phyloP scores from a whole-genome alignment of 805 yeast genomes.

The Maudiozyma barnettii region DNA sequence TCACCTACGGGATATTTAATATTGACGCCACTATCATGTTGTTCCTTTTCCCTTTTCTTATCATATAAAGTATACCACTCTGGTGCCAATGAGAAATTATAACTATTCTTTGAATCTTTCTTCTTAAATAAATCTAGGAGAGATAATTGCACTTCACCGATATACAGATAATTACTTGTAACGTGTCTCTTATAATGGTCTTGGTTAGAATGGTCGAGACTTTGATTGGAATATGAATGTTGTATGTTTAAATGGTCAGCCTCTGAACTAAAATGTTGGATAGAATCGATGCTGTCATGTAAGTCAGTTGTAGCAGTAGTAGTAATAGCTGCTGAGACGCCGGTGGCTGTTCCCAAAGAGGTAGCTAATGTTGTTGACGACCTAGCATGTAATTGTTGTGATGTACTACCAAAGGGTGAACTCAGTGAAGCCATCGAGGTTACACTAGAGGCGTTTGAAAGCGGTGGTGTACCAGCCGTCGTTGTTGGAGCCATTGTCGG shows the following conservation, averaged over 20 bases:
- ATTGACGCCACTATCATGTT: conserved; percentile 3
- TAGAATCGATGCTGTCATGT: background rate
- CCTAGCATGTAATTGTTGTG: background rate
- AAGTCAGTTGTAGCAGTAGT: background rate
- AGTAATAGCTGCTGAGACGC: too few relatives aligned
- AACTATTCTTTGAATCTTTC: conserved; percentile 10
- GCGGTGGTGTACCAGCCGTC: background rate
- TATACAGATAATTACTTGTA: conserved; percentile 14
- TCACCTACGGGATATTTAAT: conserved; percentile 15
- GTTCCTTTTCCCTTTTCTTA: conserved; percentile 11
- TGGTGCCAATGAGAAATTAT: conserved; percentile 12
- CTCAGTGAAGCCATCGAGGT: background rate
- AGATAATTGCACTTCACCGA: conserved; percentile 26
- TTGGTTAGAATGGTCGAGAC: background rate
- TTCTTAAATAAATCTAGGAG: conserved; percentile 20
- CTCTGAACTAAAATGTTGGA: background rate
- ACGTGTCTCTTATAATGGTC: background rate
- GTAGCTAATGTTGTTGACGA: background rate
- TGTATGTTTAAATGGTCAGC: background rate
- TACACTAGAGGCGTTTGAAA: background rate
- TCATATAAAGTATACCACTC: conserved; percentile 24
- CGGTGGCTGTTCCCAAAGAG: background rate
- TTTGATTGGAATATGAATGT: background rate
- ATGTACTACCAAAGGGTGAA: background rate
- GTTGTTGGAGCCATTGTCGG: conserved; percentile 6